Evolutionary conservation across 2,329 filamentous ascomycete species (phyloP).

Genomic region (Sordariomycetes sp.): DNA sequence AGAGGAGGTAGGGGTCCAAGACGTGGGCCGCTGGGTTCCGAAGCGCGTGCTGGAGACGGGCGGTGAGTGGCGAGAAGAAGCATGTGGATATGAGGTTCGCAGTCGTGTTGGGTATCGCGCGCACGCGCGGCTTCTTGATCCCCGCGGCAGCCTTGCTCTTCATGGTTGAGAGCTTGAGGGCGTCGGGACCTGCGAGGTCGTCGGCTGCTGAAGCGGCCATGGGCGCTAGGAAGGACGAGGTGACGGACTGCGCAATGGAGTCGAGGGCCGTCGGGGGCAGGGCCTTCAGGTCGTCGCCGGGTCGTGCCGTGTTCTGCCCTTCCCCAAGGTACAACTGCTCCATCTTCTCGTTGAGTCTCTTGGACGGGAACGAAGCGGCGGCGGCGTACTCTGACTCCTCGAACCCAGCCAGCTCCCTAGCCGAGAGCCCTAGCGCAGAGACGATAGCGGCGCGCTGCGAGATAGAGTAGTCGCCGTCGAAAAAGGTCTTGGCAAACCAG

Average conservation of each 20-base stretch:
- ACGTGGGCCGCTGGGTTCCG: slow-evolving; percentile 30
- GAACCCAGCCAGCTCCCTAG: slow-evolving; percentile 73
- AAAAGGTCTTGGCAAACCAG: slow-evolving; percentile 77
- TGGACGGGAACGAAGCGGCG: slow-evolving; percentile 59
- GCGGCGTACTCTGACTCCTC: slow-evolving; percentile 40
- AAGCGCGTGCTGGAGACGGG: slow-evolving; percentile 59
- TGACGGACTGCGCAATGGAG: slow-evolving; percentile 52
- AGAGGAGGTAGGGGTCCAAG: slow-evolving; percentile 62
- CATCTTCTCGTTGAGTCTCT: slow-evolving; percentile 59
- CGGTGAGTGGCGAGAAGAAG: slow-evolving; percentile 81
- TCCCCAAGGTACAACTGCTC: slow-evolving; percentile 53
- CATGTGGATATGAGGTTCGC: slow-evolving; percentile 59
- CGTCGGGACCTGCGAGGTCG: slow-evolving; percentile 62
- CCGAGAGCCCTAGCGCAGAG: slow-evolving; percentile 67
- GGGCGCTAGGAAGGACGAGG: slow-evolving; percentile 63
- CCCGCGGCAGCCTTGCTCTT: slow-evolving; percentile 32
- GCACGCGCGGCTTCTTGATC: slow-evolving; percentile 17
- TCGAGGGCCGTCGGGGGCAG: slow-evolving; percentile 50
- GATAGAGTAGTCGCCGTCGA: slow-evolving; percentile 83
- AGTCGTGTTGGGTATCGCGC: slow-evolving; percentile 61
- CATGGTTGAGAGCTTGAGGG: slow-evolving; percentile 82
- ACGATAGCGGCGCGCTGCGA: slow-evolving; percentile 73
- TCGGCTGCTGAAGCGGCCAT: slow-evolving; percentile 75
- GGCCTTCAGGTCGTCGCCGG: slow-evolving; percentile 26
- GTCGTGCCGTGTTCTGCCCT: slow-evolving; percentile 10